phyloP scores from a whole-genome alignment of 441 rosid genomes.

The Syzygium malaccense region DNA sequence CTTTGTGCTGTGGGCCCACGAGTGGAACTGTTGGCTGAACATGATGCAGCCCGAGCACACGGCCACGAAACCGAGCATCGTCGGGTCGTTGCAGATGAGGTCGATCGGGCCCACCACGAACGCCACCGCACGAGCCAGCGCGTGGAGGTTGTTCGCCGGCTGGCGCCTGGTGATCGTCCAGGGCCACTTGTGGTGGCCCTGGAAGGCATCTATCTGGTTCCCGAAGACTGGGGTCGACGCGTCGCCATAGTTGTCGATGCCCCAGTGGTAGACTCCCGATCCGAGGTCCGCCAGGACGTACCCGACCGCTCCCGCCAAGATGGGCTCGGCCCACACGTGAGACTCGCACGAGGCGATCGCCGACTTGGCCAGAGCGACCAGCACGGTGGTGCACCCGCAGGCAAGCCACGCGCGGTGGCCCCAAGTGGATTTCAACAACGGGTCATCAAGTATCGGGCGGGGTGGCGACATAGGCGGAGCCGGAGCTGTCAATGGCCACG shows the following conservation, averaged over 20 bases:
- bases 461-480: background rate
- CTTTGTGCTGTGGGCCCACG: conserved; percentile 92
- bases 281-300: conserved; percentile 75
- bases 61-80: conserved; percentile 41
- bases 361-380: conserved; percentile 55
- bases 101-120: background rate
- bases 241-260: conserved; percentile 77
- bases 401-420: conserved; percentile 66
- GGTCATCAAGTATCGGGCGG: conserved; percentile 41
- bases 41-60: conserved; percentile 61
- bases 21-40: conserved; percentile 93
- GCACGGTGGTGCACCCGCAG: conserved; percentile 58
- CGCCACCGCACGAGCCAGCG: conserved; percentile 1
- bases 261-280: conserved; percentile 91
- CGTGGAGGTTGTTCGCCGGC: conserved; percentile 64
- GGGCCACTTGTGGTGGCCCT: conserved; percentile 90
- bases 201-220: conserved; percentile 73
- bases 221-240: conserved; percentile 67
- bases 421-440: conserved; percentile 60
- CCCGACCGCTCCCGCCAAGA: conserved; percentile 60
- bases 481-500: conserved; percentile 7
- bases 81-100: conserved; percentile 31
- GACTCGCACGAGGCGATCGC: conserved; percentile 30
- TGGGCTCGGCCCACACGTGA: conserved; percentile 47
- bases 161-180: conserved; percentile 80